Evolutionary conservation across 129 eudicot species (phyloP), one percentile per base, ranked within the genome.

Genomic region (Erigeron canadensis): DNA sequence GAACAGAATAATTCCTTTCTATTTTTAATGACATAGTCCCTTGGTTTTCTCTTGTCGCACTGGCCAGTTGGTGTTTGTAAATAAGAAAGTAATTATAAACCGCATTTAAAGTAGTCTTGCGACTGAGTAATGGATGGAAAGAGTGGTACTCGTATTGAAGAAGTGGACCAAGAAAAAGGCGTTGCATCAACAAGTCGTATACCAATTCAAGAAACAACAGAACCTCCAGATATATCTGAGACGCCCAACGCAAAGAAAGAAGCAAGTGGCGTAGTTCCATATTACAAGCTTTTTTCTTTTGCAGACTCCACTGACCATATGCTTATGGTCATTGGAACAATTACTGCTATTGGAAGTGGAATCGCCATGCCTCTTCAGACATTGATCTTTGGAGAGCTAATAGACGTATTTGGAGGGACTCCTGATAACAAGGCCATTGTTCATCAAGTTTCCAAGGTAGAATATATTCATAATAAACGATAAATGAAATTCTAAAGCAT

Each of bases 341-440:
- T 91, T 72, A 86, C 88, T 17, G 92, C 88, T 40, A 38, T 86
- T 68, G 97, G 81, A 8, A 88, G 87, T 69, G 97, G 97, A 0
- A n/a, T 86, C 67, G 79, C 81, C 34, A 40, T 81, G 72, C 97
- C 97, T 43, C 75, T 91, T 50, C 87, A 88, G 86, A 76, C 95
- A 5, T 19, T 91, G 17, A 77, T 91, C 22, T 76, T 91, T 10
- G 97, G 97, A 8, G 84, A 88, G 17, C 47, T 91, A 43, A 72
- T 79, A n/a, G 89, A 90, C 58, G 77, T 91, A 74, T 87, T 90
- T 18, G 96, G 96, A 60, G 61, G 42, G 44, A 75, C 69, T 37
- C 81, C 75, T 48, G 74, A 67, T 63, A 64, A 28, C 59, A 44
- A 60, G 6, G 17, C 65, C 18, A 79, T 87, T 47, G 86, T 86